phyloP scores from a whole-genome alignment of 495 filamentous ascomycete genomes.

The Talaromyces ruber region DNA sequence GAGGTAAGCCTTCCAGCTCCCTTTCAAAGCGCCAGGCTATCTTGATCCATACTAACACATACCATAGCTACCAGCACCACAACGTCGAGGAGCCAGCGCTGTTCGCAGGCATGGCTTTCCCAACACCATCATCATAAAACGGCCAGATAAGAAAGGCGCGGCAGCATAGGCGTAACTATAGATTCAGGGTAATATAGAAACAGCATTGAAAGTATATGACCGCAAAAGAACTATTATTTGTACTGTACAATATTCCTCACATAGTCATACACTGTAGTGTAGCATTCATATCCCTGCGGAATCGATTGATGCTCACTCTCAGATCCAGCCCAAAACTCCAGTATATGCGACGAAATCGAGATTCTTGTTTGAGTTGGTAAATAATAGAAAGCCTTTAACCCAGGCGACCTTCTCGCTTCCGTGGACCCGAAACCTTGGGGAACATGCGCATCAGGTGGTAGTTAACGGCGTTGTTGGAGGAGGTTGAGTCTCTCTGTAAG shows the following conservation, averaged over 20 bases:
- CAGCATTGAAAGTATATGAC: not conserved
- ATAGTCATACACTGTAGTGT: constrained; percentile 3
- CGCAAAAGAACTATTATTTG: constrained; percentile 2
- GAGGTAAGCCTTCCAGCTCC: constrained; percentile 29
- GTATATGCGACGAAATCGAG: constrained; percentile 3
- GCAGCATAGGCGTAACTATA: not conserved
- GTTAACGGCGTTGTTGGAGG: constrained; percentile 82
- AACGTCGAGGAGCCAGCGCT: constrained; percentile 27
- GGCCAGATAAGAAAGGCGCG: not conserved
- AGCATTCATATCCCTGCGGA: not conserved
- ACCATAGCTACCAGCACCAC: constrained; percentile 21
- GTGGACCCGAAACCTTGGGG: constrained; percentile 61
- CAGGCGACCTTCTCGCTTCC: constrained; percentile 55
- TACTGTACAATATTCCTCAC: constrained; percentile 3
- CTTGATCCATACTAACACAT: not conserved
- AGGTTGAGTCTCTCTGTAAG: constrained; percentile 50
- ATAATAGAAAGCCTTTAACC: constrained; percentile 15
- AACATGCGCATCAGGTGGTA: constrained; percentile 88
- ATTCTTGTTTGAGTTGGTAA: not conserved
- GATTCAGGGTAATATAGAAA: not conserved
- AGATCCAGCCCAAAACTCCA: constrained; percentile 3
- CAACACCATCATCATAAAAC: constrained; percentile 4
- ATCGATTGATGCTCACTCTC: not conserved
- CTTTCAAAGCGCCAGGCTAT: not conserved
- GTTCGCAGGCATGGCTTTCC: constrained; percentile 25